Evolutionary conservation across 1,284 basidiomycete genomes (phyloP), one percentile per base, ranked within the genome.

Genomic region (Wallemia mellicola): DNA sequence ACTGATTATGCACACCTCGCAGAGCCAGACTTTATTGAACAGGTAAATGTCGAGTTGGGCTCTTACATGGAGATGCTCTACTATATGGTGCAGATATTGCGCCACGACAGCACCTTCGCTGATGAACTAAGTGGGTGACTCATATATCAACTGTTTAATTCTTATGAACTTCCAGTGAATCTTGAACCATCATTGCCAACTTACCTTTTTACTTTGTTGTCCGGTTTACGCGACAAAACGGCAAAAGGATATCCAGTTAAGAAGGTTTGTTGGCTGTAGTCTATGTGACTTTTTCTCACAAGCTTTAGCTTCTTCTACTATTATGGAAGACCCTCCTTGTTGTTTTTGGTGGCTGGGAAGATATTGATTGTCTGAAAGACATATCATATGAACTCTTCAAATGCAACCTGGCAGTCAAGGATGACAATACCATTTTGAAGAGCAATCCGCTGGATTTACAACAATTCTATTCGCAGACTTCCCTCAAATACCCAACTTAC

Each of bases 201-300:
- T 19, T 91, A 89, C 68, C 75, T 98, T 22, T 86, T 95, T 71
- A 82, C 82, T 60, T 76, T 91, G 59, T 81, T 98, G 9, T 82
- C 89, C 22, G 80, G 81, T 28, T 73, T 98, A 58, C 81, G 88
- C 63, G 94, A 99, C 67, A 89, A 88, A 72, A 86, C 83, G 66
- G 84, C 88, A 2, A 91, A 86, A 67, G 88, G 88, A 1, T 95
- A 94, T 69, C 89, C 91, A 0, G 84, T 92, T 64, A 95, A 94
- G 72, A 94, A 94, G 77, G 86, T 85, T 62, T 32, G 67, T 60
- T 56, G 60, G 26, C 25, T 56, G 58, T 30, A 28, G 48, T 22
- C 11, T 60, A 19, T 24, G 30, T 15, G 9, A 19, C 2, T 28
- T 48, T 22, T 30, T 58, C 2, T 60, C 61, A n/a, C 24, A 14